Conservation (phyloP, 2,329 filamentous ascomycete species). For the Cercospora zeina region DNA sequence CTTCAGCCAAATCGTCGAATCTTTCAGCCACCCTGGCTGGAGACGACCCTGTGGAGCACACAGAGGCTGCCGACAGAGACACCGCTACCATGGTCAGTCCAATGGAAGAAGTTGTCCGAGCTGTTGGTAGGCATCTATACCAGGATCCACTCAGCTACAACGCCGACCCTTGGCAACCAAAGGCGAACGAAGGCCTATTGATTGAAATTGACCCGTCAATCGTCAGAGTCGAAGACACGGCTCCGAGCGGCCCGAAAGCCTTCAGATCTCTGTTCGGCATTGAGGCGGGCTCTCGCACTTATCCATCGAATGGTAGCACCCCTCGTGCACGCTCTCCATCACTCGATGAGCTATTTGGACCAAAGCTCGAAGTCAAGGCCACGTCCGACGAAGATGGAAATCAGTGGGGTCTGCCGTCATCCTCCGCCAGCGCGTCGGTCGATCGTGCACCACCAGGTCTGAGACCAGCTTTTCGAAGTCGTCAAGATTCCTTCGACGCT, state of each 20-base stretch:
- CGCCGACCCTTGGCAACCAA: not conserved
- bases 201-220: not conserved
- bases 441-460: not conserved
- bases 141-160: not conserved
- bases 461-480: not conserved
- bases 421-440: not conserved
- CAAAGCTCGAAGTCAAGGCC: not conserved
- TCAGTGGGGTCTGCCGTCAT: not conserved
- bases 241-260: not conserved
- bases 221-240: not conserved
- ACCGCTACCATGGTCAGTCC: not conserved
- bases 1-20: not conserved
- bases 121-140: not conserved
- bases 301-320: not conserved
- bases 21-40: not conserved
- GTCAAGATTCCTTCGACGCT: not conserved
- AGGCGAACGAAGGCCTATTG: not conserved
- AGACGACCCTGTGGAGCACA: not conserved
- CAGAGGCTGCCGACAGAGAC: not conserved
- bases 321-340: not conserved
- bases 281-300: not conserved
- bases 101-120: not conserved
- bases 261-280: not conserved
- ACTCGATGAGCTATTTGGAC: not conserved
- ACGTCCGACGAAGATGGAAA: not conserved